Evolutionary conservation across 140 eudicot genomes (phyloP).

Genomic region (Flaveria floridana): DNA sequence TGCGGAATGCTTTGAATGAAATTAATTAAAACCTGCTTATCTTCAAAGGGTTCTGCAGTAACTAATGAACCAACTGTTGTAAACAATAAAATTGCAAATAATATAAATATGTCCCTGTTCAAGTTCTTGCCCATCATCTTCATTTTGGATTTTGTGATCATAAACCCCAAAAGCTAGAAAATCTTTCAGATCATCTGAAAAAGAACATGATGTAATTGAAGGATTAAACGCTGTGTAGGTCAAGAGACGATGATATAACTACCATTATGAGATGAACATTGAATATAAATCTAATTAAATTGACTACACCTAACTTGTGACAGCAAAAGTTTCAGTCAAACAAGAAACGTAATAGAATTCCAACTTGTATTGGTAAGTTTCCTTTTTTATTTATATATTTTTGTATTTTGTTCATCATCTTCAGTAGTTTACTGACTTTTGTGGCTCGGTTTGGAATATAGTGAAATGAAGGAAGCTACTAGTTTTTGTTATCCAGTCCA

Average conservation of each 20-base stretch:
- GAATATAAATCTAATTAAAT: constrained; percentile 23
- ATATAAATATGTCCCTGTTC: constrained; percentile 31
- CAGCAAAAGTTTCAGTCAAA: constrained; percentile 29
- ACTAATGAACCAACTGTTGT: constrained; percentile 36
- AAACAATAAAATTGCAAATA: constrained; percentile 39
- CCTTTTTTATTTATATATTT: too few relatives aligned
- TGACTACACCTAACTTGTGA: constrained; percentile 27
- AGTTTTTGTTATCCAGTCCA: too few relatives aligned
- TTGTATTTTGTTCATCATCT: too few relatives aligned
- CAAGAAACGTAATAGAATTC: constrained; percentile 35
- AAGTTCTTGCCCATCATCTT: constrained; percentile 29
- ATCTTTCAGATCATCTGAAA: constrained; percentile 27
- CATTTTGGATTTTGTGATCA: background rate
- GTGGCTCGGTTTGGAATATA: too few relatives aligned
- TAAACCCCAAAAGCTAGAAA: constrained; percentile 7
- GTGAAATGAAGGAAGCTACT: too few relatives aligned
- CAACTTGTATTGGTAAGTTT: too few relatives aligned
- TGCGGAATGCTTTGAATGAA: constrained; percentile 51
- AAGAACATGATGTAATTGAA: constrained; percentile 17
- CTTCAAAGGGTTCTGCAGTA: constrained; percentile 66
- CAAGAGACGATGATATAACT: constrained; percentile 10
- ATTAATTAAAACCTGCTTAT: constrained; percentile 65
- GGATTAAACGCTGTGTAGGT: constrained; percentile 11
- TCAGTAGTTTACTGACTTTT: too few relatives aligned
- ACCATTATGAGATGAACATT: constrained; percentile 22